Base-by-base conservation (phyloP, 179 eudicot genomes). In the Silene coronaria region DNA sequence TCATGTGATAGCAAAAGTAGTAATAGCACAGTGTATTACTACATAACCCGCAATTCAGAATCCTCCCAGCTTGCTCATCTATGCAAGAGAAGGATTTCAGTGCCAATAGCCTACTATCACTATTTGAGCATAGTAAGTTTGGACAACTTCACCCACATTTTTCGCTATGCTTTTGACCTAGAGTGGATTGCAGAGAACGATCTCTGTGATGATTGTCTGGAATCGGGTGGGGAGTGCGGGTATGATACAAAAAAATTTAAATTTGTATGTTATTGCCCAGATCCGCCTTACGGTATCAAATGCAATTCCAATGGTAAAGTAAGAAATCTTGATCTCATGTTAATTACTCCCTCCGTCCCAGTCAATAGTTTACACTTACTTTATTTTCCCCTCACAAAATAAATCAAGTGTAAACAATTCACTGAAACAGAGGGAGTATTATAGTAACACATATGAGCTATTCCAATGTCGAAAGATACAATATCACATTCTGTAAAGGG, bases 111-210 rank as follows among this genome's bases (percentile, higher is more conserved):
- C 58, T 3, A 0, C 58, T 3, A 17, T 53, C 2, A 1, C 21
- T 4, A 59, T 21, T 22, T 0, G 13, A 22, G 13, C 2, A 19
- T 59, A 59, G 0, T 9, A 21, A 21, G 0, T 59, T 19, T 59
- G 27, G 3, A 2, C 26, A 59, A 19, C 63, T 59, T 22, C 2
- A 59, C 27, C 2, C 0, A 59, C 4, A 9, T 10, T 21, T 59
- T 59, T 22, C 3, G 13, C 63, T 59, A 59, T 59, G 63, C 26
- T 59, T 59, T 59, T 22, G 63, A 22, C 27, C 5, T 65, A n/a
- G 22, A 65, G 42, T 65, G 69, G 69, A 30, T 27, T 65, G 69
- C 69, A 26, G 69, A 65, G 8, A 65, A 65, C 19, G 10, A 65
- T 26, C n/a, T 27, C 1, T 65, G 69, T 28, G 36, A 27, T 65